A percentile compares a stretch with the other conserved stretches of the same genome.
Evolutionary conservation across 225 moss, liverwort and hornwort genomes (phyloP).

Genomic region (Pseudisothecium myosuroides): DNA sequence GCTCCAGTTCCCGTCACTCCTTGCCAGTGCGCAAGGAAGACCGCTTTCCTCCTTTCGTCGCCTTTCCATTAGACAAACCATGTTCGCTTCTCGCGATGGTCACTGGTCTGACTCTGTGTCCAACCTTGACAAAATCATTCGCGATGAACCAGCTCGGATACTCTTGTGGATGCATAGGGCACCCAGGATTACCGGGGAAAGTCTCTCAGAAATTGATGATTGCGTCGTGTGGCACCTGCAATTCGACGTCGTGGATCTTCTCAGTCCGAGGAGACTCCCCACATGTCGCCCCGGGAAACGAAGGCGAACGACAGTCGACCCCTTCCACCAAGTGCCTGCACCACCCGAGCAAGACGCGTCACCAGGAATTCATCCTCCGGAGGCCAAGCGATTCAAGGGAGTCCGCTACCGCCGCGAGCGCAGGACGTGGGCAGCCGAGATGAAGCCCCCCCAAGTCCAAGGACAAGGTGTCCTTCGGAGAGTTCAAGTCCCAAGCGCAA

Average conservation of each 20-base stretch:
- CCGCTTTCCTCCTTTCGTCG: neutral
- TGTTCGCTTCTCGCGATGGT: too few species aligned
- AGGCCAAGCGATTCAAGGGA: neutral
- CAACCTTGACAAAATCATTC: neutral
- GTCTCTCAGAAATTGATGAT: rapidly evolving
- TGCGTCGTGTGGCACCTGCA: neutral
- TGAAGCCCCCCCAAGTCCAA: neutral
- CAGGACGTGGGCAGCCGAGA: neutral
- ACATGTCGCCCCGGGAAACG: neutral
- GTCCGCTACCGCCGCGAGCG: neutral
- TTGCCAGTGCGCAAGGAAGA: neutral
- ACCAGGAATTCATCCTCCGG: neutral
- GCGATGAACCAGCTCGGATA: rapidly evolving
- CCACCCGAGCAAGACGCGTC: neutral
- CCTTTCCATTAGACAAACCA: neutral
- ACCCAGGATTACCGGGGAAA: neutral
- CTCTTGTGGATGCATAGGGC: rapidly evolving
- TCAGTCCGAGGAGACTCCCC: neutral
- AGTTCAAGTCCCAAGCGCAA: neutral
- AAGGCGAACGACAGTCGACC: neutral
- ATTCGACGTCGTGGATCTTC: neutral
- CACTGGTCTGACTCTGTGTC: too few species aligned
- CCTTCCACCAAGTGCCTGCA: neutral
- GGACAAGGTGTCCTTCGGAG: neutral
- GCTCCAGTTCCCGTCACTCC: rapidly evolving